These are phyloP conservation scores for Trichoderma lentiforme DNA, from an alignment of 2,329 filamentous ascomycete genomes.

Conservation along the genomic window DNA sequence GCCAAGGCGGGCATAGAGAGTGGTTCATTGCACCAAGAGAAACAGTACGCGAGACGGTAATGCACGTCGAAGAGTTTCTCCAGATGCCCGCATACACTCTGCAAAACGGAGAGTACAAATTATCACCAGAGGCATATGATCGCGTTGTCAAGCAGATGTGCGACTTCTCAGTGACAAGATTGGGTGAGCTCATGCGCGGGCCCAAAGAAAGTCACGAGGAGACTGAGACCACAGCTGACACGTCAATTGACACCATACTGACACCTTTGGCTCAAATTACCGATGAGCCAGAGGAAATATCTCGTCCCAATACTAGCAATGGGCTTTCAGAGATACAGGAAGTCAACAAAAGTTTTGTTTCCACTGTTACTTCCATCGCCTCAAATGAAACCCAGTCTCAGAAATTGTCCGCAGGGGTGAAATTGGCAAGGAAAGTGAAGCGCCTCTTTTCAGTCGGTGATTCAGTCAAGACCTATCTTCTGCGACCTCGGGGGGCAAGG, in stretches of 20 bases:
- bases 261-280: not conserved
- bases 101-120: not conserved
- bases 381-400: not conserved
- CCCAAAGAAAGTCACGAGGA: not conserved
- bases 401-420: not conserved
- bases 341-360: not conserved
- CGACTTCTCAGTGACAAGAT: not conserved
- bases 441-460: not conserved
- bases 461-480: not conserved
- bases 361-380: not conserved
- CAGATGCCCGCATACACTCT: conserved; percentile 2
- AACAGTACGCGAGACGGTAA: not conserved
- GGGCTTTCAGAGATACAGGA: not conserved
- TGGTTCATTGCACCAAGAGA: not conserved
- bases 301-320: not conserved
- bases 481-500: not conserved
- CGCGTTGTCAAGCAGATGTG: not conserved
- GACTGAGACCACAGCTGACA: not conserved
- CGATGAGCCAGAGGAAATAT: not conserved
- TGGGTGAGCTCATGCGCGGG: not conserved
- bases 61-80: not conserved
- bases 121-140: not conserved
- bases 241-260: not conserved
- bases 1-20: not conserved
- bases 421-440: conserved; percentile 5